A percentile compares a stretch with the other conserved stretches of the same genome.
Evolutionary conservation across 2,329 filamentous ascomycete genomes (phyloP).

Genomic region (Aureobasidium musti): DNA sequence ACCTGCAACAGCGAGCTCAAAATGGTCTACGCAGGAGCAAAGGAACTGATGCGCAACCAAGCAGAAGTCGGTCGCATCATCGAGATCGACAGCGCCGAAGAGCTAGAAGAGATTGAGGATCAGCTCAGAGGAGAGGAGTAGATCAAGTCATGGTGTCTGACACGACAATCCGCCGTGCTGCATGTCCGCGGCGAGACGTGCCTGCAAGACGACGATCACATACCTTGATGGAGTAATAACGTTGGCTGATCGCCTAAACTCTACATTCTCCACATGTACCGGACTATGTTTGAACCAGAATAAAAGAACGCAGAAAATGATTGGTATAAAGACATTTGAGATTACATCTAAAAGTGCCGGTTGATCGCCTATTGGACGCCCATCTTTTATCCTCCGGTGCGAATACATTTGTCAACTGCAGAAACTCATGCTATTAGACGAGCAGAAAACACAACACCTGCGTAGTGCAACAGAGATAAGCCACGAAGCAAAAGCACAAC

Average conservation of each 20-base stretch:
- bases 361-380: constrained; percentile 7
- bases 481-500: neutral
- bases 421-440: constrained; percentile 4
- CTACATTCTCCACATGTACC: constrained; percentile 16
- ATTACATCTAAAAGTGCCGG: constrained; percentile 26
- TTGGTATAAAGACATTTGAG: constrained; percentile 23
- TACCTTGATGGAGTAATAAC: constrained; percentile 20
- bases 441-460: constrained; percentile 1
- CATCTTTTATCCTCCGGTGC: constrained; percentile 1
- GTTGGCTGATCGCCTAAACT: constrained; percentile 14
- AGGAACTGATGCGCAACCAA: constrained; percentile 92
- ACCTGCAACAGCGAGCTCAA: constrained; percentile 84
- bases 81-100: constrained; percentile 78
- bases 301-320: neutral
- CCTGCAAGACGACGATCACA: constrained; percentile 21
- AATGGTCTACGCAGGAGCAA: constrained; percentile 95
- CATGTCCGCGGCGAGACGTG: neutral
- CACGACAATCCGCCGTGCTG: neutral
- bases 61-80: constrained; percentile 86
- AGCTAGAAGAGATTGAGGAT: constrained; percentile 77
- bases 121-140: constrained; percentile 55
- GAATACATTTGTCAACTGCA: neutral
- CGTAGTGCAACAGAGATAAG: neutral
- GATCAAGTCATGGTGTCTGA: neutral
- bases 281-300: neutral